Evolutionary conservation across 805 yeast species (phyloP), one percentile per base, ranked within the genome.

Genomic region (Alloascoidea africana): DNA sequence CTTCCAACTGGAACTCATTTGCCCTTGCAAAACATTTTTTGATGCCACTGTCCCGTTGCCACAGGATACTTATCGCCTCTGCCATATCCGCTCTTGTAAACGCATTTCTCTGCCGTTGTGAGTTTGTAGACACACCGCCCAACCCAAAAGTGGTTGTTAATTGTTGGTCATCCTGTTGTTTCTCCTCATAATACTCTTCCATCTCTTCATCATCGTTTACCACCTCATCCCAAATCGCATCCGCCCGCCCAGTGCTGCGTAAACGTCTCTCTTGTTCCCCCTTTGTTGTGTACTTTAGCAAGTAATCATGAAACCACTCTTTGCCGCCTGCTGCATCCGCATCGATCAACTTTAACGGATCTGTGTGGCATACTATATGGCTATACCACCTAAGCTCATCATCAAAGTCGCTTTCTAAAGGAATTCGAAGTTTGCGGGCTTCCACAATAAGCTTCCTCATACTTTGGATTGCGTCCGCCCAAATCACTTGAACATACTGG

Each of bases 401-500:
- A 17, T 58, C 55, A 4, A 71, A 70, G 50, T 83, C 93, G 49
- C 86, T 76, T 38, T 74, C 79, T 39, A 85, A 58, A 1, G 62
- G 62, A 18, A 83, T 76, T 1, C 73, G 73, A 42, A 79, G 47
- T 48, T 66, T 72, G 30, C 85, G 58, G 0, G 93, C 87, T 49
- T 82, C 84, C n/a, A 76, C 63, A 18, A 89, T 72, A 38, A 87
- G 59, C 16, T 68, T 66, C 51, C 80, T 76, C 91, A 87, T 85
- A 30, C 84, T 70, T 46, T 83, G 85, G 36, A 87, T 73, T 1
- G 91, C 73, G 56, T 89, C 96, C 11, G 81, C 81, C 96, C 96
- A 91, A 16, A 91, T 84, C 14, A 89, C 83, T 46, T 85, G 86
- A 2, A 81, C 56, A 54, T 86, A 91, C 53, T 82, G 87, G 34